Percentiles rank a stretch among this genome's conserved stretches.
Evolutionary conservation across 2,329 filamentous ascomycete species (phyloP).

Genomic region (Arthrinium phaeospermum): DNA sequence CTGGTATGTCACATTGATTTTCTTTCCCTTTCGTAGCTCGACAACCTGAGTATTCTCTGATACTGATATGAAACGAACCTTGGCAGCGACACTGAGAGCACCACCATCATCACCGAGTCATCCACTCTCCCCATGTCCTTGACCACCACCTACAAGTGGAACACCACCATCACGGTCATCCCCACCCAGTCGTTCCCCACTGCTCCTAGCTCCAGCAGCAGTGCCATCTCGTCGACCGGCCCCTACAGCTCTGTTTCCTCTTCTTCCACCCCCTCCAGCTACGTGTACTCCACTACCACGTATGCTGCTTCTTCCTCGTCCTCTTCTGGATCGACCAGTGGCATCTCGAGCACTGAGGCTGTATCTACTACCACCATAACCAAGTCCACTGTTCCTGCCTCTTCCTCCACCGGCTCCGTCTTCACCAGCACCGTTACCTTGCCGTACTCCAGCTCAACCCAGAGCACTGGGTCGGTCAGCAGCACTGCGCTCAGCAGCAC

Average conservation of each 20-base stretch:
- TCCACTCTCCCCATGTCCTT: neutral
- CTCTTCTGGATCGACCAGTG: neutral
- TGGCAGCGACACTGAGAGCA: neutral
- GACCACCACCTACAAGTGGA: slow-evolving; percentile 11
- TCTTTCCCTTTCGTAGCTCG: too few species aligned
- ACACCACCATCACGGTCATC: slow-evolving; percentile 16
- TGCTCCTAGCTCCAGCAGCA: neutral
- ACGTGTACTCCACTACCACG: neutral
- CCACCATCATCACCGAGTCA: neutral
- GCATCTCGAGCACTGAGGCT: neutral
- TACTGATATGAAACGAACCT: too few species aligned
- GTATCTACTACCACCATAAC: neutral
- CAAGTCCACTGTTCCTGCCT: neutral
- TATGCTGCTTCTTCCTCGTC: neutral
- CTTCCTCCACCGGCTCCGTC: neutral
- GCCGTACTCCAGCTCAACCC: slow-evolving; percentile 23
- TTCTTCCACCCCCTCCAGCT: neutral
- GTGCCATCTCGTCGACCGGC: neutral
- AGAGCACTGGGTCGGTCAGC: slow-evolving; percentile 16
- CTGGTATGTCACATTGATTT: neutral
- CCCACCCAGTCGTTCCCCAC: neutral
- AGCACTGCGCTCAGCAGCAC: neutral
- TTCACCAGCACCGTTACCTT: neutral
- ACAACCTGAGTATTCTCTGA: too few species aligned
- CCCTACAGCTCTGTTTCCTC: neutral